A percentile compares a stretch with the other conserved stretches of the same genome.
Conservation (phyloP, 108 stramenopile species). For the Chaetoceros muelleri region DNA sequence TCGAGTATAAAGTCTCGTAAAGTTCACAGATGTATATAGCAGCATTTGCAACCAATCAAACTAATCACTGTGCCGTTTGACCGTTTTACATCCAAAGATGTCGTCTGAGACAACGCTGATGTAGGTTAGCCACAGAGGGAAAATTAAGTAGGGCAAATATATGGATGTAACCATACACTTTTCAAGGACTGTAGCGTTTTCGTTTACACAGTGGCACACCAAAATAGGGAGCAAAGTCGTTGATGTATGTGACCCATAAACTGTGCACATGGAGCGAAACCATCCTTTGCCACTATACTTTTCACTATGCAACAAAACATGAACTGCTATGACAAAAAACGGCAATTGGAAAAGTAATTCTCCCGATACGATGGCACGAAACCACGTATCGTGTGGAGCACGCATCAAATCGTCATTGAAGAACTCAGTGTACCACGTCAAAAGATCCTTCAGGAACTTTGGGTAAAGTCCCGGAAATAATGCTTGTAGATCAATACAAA, state of each 20-base stretch:
- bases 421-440: slow-evolving; percentile 47
- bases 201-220: slow-evolving; percentile 18
- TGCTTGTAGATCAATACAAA: slow-evolving; percentile 65
- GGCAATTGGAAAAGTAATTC: slow-evolving; percentile 74
- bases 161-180: slow-evolving; percentile 34
- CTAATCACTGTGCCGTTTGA: no score
- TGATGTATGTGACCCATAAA: slow-evolving; percentile 44
- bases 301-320: slow-evolving; percentile 15
- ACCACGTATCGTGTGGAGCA: slow-evolving; percentile 41
- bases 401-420: slow-evolving; percentile 61
- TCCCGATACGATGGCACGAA: slow-evolving; percentile 38
- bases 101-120: slow-evolving; percentile 30
- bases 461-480: slow-evolving; percentile 52
- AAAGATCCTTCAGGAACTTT: slow-evolving; percentile 30
- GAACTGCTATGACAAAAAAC: slow-evolving; percentile 64
- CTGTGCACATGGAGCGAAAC: slow-evolving; percentile 25
- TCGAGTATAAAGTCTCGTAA: no score
- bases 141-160: slow-evolving; percentile 67
- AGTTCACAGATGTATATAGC: no score
- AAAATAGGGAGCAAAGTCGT: slow-evolving; percentile 73
- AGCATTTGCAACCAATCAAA: no score
- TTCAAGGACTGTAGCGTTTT: slow-evolving; percentile 26
- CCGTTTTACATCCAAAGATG: slow-evolving; percentile 18
- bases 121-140: slow-evolving; percentile 41
- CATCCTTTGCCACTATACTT: slow-evolving; percentile 4